Evolutionary conservation across 306 rosid species (phyloP).

Genomic region (Mucuna pruriens): DNA sequence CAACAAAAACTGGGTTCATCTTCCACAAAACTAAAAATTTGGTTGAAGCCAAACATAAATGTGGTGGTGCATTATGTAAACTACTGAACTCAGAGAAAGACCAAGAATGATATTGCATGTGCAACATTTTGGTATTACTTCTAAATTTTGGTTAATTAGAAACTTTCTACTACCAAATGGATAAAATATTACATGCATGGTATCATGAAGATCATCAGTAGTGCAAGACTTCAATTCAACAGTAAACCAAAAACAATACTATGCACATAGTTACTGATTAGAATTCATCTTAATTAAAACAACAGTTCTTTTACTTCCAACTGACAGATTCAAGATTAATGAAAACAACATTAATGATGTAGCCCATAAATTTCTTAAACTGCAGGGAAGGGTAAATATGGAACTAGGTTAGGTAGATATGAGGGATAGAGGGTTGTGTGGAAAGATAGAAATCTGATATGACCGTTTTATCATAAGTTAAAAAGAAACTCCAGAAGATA

Average conservation of each 20-base stretch:
- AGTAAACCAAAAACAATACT: background rate
- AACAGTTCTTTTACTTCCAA: background rate
- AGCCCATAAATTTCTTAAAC: background rate
- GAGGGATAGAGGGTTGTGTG: background rate
- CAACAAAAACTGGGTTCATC: background rate
- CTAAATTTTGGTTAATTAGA: background rate
- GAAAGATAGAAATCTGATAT: background rate
- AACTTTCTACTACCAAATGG: background rate
- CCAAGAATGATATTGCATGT: background rate
- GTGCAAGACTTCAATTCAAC: background rate
- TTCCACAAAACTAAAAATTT: background rate
- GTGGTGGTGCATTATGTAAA: background rate
- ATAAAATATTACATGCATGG: background rate
- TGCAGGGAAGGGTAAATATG: background rate
- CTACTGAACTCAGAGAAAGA: conserved; percentile 24
- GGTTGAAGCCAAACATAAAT: background rate
- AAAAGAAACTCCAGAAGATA: conserved; percentile 4
- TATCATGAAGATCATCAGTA: background rate
- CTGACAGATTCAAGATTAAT: background rate
- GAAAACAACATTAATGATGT: background rate
- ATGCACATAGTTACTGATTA: background rate
- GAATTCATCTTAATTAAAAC: background rate
- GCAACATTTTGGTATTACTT: background rate
- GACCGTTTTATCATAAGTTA: background rate
- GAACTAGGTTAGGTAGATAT: background rate